Evolutionary conservation across 345 rosid genomes (phyloP), one percentile per base, ranked within the genome.

Genomic region (Durio zibethinus): DNA sequence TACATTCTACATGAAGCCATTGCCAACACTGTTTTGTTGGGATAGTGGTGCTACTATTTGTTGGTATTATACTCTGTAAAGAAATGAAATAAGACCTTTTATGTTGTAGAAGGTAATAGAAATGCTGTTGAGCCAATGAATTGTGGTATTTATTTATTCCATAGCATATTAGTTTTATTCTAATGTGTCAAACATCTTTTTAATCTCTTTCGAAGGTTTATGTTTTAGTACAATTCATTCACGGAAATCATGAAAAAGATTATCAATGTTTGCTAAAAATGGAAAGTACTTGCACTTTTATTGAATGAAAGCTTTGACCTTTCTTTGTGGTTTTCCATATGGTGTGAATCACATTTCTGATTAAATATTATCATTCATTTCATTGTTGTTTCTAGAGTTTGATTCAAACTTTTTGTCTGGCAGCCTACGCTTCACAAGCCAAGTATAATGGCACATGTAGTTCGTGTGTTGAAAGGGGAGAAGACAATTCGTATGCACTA

Each of bases 401-500:
- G 75, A 82, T 81, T 53, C 62, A 47, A 43, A 74, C 15, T 66
- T 70, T 80, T 79, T 74, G 47, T 25, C 40, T 86, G 81, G 82
- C 97, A 96, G 99, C 99, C 99, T 72, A 96, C 99, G 21, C 94
- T 96, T 79, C 99, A 96, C 86, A 96, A 96, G 80, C 98, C 98
- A 6, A 93, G 99, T 80, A 86, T 96, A 86, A 93, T 96, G 99
- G 99, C 99, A 35, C 97, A 96, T 75, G 84, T 86, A 0, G 99
- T 96, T 77, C 97, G 98, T 68, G 97, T 96, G 31, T 82, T 96
- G 80, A 89, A 86, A 80, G 98, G 98, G 63, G 98, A 96, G 86
- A 96, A 89, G 86, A 92, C 99, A 67, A 90, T 96, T 79, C 91
- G 99, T 52, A 94, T 96, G 97, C 99, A 93, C 85, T 96, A 96